Percentiles rank a stretch among this genome's conserved stretches.
These are phyloP conservation scores for Colletotrichum sp. DNA, from an alignment of 2,329 filamentous ascomycete genomes.

Conservation along the genomic window DNA sequence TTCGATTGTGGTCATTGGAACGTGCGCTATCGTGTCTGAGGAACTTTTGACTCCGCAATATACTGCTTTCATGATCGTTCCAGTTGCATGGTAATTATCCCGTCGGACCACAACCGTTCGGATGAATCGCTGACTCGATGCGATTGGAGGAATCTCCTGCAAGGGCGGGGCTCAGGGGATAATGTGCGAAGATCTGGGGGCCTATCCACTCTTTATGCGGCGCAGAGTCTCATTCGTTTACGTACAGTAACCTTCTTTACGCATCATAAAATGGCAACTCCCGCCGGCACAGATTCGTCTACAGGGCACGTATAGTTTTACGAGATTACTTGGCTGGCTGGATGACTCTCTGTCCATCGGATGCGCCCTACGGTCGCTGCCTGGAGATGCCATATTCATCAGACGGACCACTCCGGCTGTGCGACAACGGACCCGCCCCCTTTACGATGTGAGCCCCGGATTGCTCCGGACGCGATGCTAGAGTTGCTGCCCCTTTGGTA, in stretches of 20 bases:
- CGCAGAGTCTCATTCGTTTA: neutral
- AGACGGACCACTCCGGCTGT: neutral
- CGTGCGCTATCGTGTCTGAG: neutral
- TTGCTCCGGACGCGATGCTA: neutral
- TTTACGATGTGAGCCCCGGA: neutral
- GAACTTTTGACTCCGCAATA: neutral
- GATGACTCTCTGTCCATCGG: neutral
- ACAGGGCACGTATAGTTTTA: neutral
- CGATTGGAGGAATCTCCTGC: neutral
- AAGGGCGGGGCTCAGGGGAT: neutral
- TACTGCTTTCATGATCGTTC: neutral
- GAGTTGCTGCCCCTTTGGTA: neutral
- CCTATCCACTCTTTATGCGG: neutral
- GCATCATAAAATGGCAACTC: neutral
- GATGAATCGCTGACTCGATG: neutral
- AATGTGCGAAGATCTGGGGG: neutral
- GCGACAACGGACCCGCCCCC: neutral
- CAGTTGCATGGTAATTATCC: neutral
- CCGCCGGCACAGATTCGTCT: neutral
- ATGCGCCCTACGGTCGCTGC: neutral
- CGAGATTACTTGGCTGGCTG: neutral
- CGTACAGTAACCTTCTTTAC: neutral
- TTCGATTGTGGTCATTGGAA: neutral
- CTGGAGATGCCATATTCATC: neutral
- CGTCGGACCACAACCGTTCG: neutral